phyloP scores from a whole-genome alignment of 2,329 filamentous ascomycete genomes.

The Cercospora sp. region DNA sequence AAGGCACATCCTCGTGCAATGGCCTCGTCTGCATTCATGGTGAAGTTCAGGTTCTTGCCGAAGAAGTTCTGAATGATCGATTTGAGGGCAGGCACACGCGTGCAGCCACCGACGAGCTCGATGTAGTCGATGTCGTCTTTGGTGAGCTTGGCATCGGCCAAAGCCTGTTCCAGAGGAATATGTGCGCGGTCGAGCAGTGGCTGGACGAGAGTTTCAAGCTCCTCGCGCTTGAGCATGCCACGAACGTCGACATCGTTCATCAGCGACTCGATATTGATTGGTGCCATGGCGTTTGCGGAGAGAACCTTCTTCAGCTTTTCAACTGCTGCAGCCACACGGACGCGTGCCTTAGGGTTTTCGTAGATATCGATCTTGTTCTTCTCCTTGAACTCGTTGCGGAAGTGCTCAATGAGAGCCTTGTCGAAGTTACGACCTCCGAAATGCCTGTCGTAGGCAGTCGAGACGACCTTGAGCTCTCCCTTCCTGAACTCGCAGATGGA shows the following conservation, averaged over 20 bases:
- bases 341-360: conserved; percentile 82
- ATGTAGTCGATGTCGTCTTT: conserved; percentile 89
- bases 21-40: conserved; percentile 96
- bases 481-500: conserved; percentile 96
- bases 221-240: conserved; percentile 86
- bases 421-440: conserved; percentile 98
- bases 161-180: conserved; percentile 79
- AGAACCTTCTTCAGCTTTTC: conserved; percentile 99
- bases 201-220: conserved; percentile 87
- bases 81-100: conserved; percentile 91
- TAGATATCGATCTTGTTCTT: conserved; percentile 97
- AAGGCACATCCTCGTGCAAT: conserved; percentile 94
- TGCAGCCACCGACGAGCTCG: conserved; percentile 92
- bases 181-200: conserved; percentile 75
- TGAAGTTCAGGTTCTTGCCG: conserved; percentile 88
- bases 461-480: conserved; percentile 91
- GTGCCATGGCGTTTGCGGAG: conserved; percentile 88
- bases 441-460: conserved; percentile 89
- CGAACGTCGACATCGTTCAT: conserved; percentile 97
- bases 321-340: conserved; percentile 81
- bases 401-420: conserved; percentile 89
- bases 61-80: conserved; percentile 87
- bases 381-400: conserved; percentile 92
- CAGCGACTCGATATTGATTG: conserved; percentile 93
- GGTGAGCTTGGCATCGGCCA: conserved; percentile 89